A percentile compares a stretch with the other conserved stretches of the same genome.
Evolutionary conservation across 2,329 filamentous ascomycete genomes (phyloP).

Genomic region (Sporothrix brunneoviolacea): DNA sequence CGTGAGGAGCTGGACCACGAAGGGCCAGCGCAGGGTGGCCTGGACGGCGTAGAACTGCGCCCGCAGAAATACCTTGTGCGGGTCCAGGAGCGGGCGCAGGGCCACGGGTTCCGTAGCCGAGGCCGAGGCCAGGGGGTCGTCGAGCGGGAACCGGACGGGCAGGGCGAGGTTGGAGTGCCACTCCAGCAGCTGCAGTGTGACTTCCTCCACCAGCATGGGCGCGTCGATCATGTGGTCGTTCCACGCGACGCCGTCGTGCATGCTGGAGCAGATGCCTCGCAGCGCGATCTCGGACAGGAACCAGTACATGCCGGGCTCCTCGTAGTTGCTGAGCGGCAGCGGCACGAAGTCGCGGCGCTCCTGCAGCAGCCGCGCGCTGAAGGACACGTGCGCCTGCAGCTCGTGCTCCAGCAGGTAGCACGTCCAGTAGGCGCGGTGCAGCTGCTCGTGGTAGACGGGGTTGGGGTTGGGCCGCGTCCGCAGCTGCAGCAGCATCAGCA

Average conservation of each 20-base stretch:
- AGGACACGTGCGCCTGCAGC: slow-evolving; percentile 19
- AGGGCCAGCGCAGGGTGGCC: slow-evolving; percentile 19
- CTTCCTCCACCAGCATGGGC: slow-evolving; percentile 18
- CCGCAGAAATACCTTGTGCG: slow-evolving; percentile 16
- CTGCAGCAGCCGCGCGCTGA: slow-evolving; percentile 18
- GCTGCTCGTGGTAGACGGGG: slow-evolving; percentile 13
- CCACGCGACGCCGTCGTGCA: slow-evolving; percentile 15
- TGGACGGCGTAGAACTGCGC: slow-evolving; percentile 20
- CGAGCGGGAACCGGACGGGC: slow-evolving; percentile 13
- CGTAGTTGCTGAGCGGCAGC: slow-evolving; percentile 17
- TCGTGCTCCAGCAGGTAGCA: slow-evolving; percentile 22
- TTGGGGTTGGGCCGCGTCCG: slow-evolving; percentile 3
- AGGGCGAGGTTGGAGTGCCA: slow-evolving; percentile 18
- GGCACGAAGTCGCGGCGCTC: slow-evolving; percentile 15
- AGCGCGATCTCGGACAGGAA: slow-evolving; percentile 20
- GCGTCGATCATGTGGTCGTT: slow-evolving; percentile 17
- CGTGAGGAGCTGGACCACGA: slow-evolving; percentile 16
- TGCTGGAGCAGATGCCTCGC: slow-evolving; percentile 18
- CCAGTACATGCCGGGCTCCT: slow-evolving; percentile 21
- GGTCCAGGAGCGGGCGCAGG: slow-evolving; percentile 17
- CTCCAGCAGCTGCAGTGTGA: slow-evolving; percentile 15
- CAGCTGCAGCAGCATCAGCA: slow-evolving; percentile 13
- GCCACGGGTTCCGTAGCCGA: no score
- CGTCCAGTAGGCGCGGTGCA: slow-evolving; percentile 21
- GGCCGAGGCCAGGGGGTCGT: background rate